A percentile compares a stretch with the other conserved stretches of the same genome.
Evolutionary conservation across 1,139 yeast genomes (phyloP).

Genomic region (Geotrichum histeridarum): DNA sequence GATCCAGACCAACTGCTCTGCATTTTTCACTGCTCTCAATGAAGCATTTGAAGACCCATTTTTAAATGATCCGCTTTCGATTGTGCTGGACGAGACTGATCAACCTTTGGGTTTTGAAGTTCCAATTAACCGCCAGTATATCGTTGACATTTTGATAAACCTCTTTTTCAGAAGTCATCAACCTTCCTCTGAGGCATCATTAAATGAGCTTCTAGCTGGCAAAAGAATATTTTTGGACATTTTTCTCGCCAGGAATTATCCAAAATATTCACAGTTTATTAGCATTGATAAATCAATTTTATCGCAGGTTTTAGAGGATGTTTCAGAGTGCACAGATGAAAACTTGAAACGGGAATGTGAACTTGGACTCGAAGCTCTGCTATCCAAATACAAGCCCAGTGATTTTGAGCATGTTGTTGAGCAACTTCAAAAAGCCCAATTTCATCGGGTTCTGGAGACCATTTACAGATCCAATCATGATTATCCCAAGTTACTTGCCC

Average conservation of each 20-base stretch:
- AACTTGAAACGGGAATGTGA: slow-evolving; percentile 57
- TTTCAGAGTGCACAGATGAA: slow-evolving; percentile 43
- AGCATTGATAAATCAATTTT: slow-evolving; percentile 56
- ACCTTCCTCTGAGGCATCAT: not conserved
- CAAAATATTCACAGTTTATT: slow-evolving; percentile 75
- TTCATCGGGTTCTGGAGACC: slow-evolving; percentile 53
- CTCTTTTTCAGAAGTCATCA: slow-evolving; percentile 28
- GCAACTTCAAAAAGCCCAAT: slow-evolving; percentile 51
- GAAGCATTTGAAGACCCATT: slow-evolving; percentile 73
- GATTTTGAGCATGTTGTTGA: slow-evolving; percentile 44
- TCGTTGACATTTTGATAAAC: slow-evolving; percentile 58
- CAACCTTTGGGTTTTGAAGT: slow-evolving; percentile 5
- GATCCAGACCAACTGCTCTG: slow-evolving; percentile 49
- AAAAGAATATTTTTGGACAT: slow-evolving; percentile 46
- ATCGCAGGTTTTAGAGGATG: slow-evolving; percentile 44
- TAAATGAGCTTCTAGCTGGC: slow-evolving; percentile 31
- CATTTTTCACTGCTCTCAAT: slow-evolving; percentile 59
- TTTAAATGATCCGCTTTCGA: slow-evolving; percentile 42
- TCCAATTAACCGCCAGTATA: slow-evolving; percentile 56
- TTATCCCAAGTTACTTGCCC: slow-evolving; percentile 47
- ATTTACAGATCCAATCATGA: slow-evolving; percentile 52
- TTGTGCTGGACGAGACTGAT: slow-evolving; percentile 3
- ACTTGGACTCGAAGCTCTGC: slow-evolving; percentile 60
- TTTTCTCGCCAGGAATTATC: slow-evolving; percentile 67
- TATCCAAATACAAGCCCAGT: slow-evolving; percentile 56